Conservation (phyloP, 495 filamentous ascomycete genomes). For the Platismatia glauca region DNA sequence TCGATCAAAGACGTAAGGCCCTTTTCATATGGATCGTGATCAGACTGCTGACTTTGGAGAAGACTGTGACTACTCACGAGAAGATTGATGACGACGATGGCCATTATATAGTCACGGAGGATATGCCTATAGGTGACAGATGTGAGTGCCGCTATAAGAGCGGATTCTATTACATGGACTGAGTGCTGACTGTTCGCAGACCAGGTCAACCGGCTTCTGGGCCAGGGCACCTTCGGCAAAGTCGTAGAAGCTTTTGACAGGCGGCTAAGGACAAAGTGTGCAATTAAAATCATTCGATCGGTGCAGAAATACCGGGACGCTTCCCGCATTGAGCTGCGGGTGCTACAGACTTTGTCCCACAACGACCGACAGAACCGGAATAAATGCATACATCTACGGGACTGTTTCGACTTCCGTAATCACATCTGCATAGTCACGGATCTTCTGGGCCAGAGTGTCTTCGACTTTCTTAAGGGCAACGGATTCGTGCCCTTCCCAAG, state of each 20-base stretch:
- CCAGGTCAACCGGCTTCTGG: constrained; percentile 75
- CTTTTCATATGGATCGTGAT: constrained; percentile 5
- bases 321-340: constrained; percentile 88
- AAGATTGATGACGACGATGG: constrained; percentile 92
- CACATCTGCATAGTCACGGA: constrained; percentile 99
- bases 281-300: constrained; percentile 95
- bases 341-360: constrained; percentile 77
- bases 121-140: constrained; percentile 73
- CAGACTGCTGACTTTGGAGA: constrained; percentile 26
- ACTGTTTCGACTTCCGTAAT: constrained; percentile 95
- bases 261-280: constrained; percentile 64
- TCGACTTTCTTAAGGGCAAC: constrained; percentile 95
- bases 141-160: constrained; percentile 49
- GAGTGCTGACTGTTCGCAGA: constrained; percentile 47
- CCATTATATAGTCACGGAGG: constrained; percentile 83
- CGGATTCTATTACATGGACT: constrained; percentile 4
- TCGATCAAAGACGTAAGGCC: constrained; percentile 72
- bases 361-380: constrained; percentile 92
- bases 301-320: constrained; percentile 98
- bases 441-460: constrained; percentile 89
- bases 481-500: constrained; percentile 95
- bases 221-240: constrained; percentile 96
- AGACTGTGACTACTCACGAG: constrained; percentile 39
- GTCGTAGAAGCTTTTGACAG: constrained; percentile 88
- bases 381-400: constrained; percentile 91